phyloP scores from a whole-genome alignment of 1,139 yeast species.

The Blastobotrys capitulatus region DNA sequence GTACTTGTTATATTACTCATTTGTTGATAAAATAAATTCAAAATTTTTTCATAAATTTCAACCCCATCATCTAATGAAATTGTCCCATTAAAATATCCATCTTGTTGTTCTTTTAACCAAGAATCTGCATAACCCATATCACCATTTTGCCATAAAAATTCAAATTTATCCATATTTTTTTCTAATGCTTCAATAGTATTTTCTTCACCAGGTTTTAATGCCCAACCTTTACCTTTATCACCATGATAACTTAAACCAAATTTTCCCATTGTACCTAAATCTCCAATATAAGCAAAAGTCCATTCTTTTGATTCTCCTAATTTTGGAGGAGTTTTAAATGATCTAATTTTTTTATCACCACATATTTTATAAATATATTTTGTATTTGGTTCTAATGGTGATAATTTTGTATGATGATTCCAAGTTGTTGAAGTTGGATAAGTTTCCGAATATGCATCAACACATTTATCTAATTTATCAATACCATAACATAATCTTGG shows the following conservation, averaged over 20 bases:
- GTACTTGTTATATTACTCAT: conserved; percentile 21
- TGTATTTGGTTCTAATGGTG: conserved; percentile 25
- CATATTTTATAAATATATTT: conserved; percentile 28
- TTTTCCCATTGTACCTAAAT: conserved; percentile 28
- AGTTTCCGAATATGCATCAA: conserved; percentile 24
- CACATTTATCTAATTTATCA: conserved; percentile 18
- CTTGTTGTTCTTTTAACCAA: conserved; percentile 25
- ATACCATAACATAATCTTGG: conserved; percentile 29
- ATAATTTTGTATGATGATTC: conserved; percentile 29
- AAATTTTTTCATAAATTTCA: conserved; percentile 20
- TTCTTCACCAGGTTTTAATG: conserved; percentile 17
- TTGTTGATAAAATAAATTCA: conserved; percentile 26
- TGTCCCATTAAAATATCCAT: conserved; percentile 19
- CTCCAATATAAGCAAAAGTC: conserved; percentile 25
- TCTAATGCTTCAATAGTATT: conserved; percentile 26
- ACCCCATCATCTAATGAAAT: conserved; percentile 13
- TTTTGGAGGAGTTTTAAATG: conserved; percentile 21
- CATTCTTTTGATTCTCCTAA: conserved; percentile 17
- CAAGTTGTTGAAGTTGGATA: conserved; percentile 26
- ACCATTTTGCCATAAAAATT: conserved; percentile 29
- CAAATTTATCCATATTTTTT: conserved; percentile 20
- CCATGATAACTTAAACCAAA: conserved; percentile 19
- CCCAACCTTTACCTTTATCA: conserved; percentile 15
- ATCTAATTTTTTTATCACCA: conserved; percentile 8
- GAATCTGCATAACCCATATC: conserved; percentile 31